These are phyloP conservation scores for Coemansia erecta DNA, from an alignment of 192 early-diverging fungal species.

Conservation along the genomic window DNA sequence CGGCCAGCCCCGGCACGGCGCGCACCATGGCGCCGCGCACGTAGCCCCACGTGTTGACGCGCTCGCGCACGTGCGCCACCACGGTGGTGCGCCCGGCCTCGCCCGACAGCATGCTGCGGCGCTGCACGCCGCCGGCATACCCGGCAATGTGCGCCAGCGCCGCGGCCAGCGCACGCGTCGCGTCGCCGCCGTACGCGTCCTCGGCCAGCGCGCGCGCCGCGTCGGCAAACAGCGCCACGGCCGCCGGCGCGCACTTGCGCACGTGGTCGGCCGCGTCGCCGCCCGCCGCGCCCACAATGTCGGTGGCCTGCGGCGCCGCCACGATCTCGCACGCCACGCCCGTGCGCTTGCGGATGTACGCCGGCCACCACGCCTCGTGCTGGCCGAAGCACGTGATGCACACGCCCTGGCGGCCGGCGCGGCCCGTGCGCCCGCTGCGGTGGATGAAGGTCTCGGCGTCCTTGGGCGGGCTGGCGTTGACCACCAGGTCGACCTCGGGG, in stretches of 20 bases:
- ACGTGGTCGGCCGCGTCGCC: conserved; percentile 72
- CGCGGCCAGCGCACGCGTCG: conserved; percentile 74
- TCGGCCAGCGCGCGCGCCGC: conserved; percentile 73
- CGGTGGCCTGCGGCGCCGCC: conserved; percentile 83
- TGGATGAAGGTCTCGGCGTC: conserved; percentile 96
- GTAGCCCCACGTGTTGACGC: conserved; percentile 80
- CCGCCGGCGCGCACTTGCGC: conserved; percentile 66
- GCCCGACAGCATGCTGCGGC: conserved; percentile 80
- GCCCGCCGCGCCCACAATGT: conserved; percentile 82
- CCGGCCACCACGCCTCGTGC: conserved; percentile 77
- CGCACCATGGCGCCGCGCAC: conserved; percentile 75
- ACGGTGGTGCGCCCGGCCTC: conserved; percentile 80
- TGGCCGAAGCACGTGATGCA: conserved; percentile 95
- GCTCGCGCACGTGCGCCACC: conserved; percentile 58
- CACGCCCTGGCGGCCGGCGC: conserved; percentile 80
- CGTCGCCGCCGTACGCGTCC: conserved; percentile 64
- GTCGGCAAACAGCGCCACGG: conserved; percentile 73
- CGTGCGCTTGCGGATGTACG: conserved; percentile 71
- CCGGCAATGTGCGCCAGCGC: conserved; percentile 88
- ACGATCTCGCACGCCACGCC: conserved; percentile 80
- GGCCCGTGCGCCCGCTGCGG: conserved; percentile 91
- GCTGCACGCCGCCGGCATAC: conserved; percentile 78
- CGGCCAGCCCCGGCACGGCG: conserved; percentile 66
- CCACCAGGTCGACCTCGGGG: conserved; percentile 93
- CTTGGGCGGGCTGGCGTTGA: conserved; percentile 92